Evolutionary conservation across 1,139 yeast species (phyloP), one percentile per base, ranked within the genome.

Genomic region (Tardiomyces digboiensis): DNA sequence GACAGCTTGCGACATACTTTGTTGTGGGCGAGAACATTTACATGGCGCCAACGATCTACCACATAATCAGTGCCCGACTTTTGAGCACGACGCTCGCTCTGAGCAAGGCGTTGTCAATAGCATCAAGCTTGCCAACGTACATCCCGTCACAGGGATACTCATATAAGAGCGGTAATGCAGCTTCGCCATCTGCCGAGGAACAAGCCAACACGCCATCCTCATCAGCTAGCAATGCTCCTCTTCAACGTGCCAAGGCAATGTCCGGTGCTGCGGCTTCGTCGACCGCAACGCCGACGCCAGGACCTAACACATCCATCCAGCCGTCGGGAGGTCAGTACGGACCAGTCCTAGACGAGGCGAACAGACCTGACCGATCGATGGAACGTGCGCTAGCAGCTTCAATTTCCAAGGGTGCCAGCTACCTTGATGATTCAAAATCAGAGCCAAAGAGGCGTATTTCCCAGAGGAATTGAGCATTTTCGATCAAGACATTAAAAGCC

Each of bases 21-120:
- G 81, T 89, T 39, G 78, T 88, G 36, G 96, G 96, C 3, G 95
- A 95, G 21, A 88, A 87, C 56, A 83, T 91, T 3, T 91, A 89
- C 65, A 93, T 86, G 76, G 84, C 97, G 0, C 97, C 97, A 0
- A 61, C 72, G 3, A 69, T 78, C 2, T 72, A 74, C 51, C 70
- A 77, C 14, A 68, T 81, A 4, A 65, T 81, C 2, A 71, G 77
- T 14, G 76, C 80, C 42, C 64, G 88, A 43, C 56, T 80, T 43
- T 62, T 76, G 47, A 59, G 65, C 19, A 60, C 67, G 1, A 52
- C 61, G 16, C 51, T 49, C 39, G 47, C 58, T 18, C 49, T 66
- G 29, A 54, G 53, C 13, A 52, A 57, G 39, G 65, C 67, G 1
- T 49, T 65, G 23, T 49, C 52, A 2, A 52, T 51, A n/a, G 69